Base-by-base conservation (phyloP, 148 eudicot species). In the Chenopodium berlandieri region DNA sequence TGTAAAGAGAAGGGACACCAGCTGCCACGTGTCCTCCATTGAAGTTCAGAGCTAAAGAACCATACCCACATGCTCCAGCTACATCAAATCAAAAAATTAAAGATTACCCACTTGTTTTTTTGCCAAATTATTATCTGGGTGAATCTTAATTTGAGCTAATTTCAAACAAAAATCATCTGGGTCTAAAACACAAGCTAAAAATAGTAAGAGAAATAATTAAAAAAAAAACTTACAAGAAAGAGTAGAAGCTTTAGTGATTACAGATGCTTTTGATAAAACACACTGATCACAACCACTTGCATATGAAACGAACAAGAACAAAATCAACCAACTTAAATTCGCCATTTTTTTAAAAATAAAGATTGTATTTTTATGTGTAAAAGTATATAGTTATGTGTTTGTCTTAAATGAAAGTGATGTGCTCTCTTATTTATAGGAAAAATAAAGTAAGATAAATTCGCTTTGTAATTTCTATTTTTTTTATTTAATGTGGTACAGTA, bases 11-110 rank as follows among this genome's bases (percentile, higher is more conserved):
- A 71, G 98, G 88, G 75, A 85, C 78, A 66, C 91, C 97, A 65
- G 94, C 98, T 30, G 97, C 98, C 75, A 92, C 83, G 81, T 89
- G 87, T 31, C 93, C 93, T 31, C 89, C 90, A 78, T 80, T 82
- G 81, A 92, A 86, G 67, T 86, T 86, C 72, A 85, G 16, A 17
- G 93, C 97, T 77, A 84, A 78, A 44, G 97, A 83, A 50, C 98
- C 98, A 85, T 94, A 94, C 68, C 97, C 98, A 86, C 97, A 93
- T 58, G 93, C 89, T 75, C 94, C 97, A 71, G 87, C 93, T 88
- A 86, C 88, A 88, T 80, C 81, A 84, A 71, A 56, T 44, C 46
- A 62, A 32, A 48, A 83, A 75, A 75, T 30, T 81, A 37, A 83
- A 48, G 20, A 65, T 70, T 75, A 87, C 84, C 86, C 83, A 48